Evolutionary conservation across 768 basidiomycete genomes (phyloP).

Genomic region (Favolaschia claudopus): DNA sequence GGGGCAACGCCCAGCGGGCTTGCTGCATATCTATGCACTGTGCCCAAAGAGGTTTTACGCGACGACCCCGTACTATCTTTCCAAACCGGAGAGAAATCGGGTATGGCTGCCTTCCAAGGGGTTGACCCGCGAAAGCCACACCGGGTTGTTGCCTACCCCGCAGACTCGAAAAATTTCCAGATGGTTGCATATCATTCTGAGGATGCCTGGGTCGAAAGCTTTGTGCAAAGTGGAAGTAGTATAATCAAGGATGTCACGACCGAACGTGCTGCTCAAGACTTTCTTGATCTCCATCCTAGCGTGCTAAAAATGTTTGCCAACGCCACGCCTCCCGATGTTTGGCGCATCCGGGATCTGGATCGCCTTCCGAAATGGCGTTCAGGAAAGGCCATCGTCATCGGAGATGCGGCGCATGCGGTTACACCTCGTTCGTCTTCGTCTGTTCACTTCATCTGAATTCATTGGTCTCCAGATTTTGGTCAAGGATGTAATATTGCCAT

Average conservation of each 20-base stretch:
- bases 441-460: neutral
- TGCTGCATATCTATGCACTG: constrained; percentile 22
- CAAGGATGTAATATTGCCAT: constrained; percentile 42
- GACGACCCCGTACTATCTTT: constrained; percentile 19
- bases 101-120: constrained; percentile 12
- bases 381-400: constrained; percentile 20
- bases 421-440: constrained; percentile 11
- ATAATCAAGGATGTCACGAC: constrained; percentile 17
- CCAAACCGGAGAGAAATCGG: constrained; percentile 14
- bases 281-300: constrained; percentile 17
- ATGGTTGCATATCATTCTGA: constrained; percentile 22
- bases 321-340: constrained; percentile 18
- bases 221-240: constrained; percentile 14
- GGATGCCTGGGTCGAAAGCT: constrained; percentile 13
- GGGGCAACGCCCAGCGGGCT: constrained; percentile 19
- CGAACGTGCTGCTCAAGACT: constrained; percentile 12
- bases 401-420: constrained; percentile 25
- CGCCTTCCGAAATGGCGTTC: constrained; percentile 5
- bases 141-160: constrained; percentile 17
- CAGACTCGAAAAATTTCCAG: constrained; percentile 20
- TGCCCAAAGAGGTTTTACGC: constrained; percentile 6
- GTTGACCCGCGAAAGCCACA: constrained; percentile 1
- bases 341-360: constrained; percentile 25
- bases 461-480: constrained; percentile 21
- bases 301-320: constrained; percentile 8